Evolutionary conservation across 1,284 basidiomycete genomes (phyloP), one percentile per base, ranked within the genome.

Genomic region (Fomes fomentarius): DNA sequence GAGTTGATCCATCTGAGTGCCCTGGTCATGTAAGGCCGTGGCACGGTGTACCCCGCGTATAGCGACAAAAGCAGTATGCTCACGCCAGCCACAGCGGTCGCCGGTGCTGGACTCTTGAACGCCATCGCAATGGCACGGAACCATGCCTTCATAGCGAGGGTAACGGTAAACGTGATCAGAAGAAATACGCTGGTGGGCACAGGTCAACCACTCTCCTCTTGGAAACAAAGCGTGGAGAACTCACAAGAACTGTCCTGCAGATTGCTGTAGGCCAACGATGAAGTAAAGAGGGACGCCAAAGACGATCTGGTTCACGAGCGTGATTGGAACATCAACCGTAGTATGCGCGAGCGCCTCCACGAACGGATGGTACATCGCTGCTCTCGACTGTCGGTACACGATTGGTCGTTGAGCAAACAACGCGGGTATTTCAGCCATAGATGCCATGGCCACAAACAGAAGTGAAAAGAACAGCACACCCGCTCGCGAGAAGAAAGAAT

Each of bases 401-500:
- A 94, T 91, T 1, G 87, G 84, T 25, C 91, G 84, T 63, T 91
- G 87, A 2, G 77, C 69, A 69, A 86, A 92, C 5, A 90, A 76
- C 0, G 85, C 78, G 0, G 87, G 84, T 41, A 93, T 89, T 69
- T 94, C 92, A 15, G 87, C 78, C 80, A 85, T 82, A 15, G 77
- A 73, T 24, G 76, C 72, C n/a, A 85, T 66, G 1, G 80, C 80
- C 7, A 77, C 71, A 64, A 84, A 82, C 9, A 86, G 74, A 9
- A 85, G 69, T 0, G 83, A 69, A 83, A 88, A 89, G 74, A 87
- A 89, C 8, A 89, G 70, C 21, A 87, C 75, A 73, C 93, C 93
- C 3, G 92, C 92, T 19, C 93, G 83, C 14, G 88, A 87, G 76
- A 89, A 96, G 69, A 84, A 90, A 12, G 84, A 86, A 0, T 74